phyloP scores from a whole-genome alignment of 1,284 basidiomycete species.

The Fomitopsis schrenkii region DNA sequence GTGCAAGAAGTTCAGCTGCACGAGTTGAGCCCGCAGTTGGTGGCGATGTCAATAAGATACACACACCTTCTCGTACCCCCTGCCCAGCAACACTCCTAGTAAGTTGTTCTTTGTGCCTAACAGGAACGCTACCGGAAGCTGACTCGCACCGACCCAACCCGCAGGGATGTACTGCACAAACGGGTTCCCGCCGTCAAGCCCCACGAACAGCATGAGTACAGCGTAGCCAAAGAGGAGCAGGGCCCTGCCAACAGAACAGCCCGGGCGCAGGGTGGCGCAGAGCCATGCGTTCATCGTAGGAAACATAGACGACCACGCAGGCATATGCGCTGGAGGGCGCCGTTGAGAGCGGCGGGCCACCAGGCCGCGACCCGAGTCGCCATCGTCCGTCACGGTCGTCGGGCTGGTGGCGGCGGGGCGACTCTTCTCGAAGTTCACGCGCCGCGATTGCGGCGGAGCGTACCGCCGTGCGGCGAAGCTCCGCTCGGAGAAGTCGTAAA shows the following conservation, averaged over 20 bases:
- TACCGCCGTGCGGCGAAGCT: background rate
- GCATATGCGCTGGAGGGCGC: slow-evolving; percentile 26
- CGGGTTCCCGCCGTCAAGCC: slow-evolving; percentile 48
- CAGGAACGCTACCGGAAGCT: slow-evolving; percentile 67
- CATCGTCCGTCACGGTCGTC: background rate
- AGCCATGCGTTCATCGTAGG: slow-evolving; percentile 28
- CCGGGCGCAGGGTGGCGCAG: slow-evolving; percentile 34
- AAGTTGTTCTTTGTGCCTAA: slow-evolving; percentile 75
- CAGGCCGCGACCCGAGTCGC: background rate
- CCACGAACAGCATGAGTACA: slow-evolving; percentile 42
- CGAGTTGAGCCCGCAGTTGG: background rate
- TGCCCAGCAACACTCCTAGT: slow-evolving; percentile 55
- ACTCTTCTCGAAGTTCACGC: background rate
- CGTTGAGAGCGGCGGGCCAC: background rate
- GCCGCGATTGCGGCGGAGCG: background rate
- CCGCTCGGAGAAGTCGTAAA: background rate
- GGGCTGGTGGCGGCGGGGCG: background rate
- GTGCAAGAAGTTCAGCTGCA: slow-evolving; percentile 74
- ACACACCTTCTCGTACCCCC: slow-evolving; percentile 70
- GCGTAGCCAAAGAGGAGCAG: slow-evolving; percentile 46
- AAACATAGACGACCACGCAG: slow-evolving; percentile 27
- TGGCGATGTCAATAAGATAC: background rate
- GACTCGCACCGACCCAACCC: slow-evolving; percentile 65
- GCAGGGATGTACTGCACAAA: slow-evolving; percentile 46
- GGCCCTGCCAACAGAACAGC: slow-evolving; percentile 34